phyloP scores from a whole-genome alignment of 164 flowering plant species.

The Umbilicus rupestris region DNA sequence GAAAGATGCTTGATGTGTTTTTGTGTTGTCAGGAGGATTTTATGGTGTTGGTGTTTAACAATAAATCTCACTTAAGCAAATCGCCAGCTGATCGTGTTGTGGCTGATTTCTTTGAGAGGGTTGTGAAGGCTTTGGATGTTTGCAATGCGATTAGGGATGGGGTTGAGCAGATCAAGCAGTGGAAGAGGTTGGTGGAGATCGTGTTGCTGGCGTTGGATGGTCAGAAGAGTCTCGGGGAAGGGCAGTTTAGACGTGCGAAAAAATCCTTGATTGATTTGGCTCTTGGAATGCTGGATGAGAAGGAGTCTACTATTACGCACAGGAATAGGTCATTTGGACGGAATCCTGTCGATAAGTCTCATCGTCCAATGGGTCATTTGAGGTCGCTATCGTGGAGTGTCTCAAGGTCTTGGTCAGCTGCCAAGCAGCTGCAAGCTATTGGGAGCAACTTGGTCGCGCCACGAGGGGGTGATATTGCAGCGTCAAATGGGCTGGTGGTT shows the following conservation, averaged over 20 bases:
- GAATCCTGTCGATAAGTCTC: constrained; percentile 23
- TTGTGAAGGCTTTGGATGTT: constrained; percentile 76
- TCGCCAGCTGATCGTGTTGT: constrained; percentile 54
- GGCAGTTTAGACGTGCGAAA: constrained; percentile 74
- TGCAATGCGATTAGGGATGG: constrained; percentile 75
- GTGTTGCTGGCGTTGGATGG: constrained; percentile 49
- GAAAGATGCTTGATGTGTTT: constrained; percentile 59
- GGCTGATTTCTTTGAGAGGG: constrained; percentile 16
- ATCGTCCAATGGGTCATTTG: constrained; percentile 44
- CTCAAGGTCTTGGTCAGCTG: constrained; percentile 83
- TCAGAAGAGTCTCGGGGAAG: constrained; percentile 55
- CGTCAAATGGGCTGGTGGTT: constrained; percentile 51
- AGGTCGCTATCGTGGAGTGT: constrained; percentile 92
- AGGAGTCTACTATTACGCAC: constrained; percentile 47
- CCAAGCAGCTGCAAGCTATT: constrained; percentile 79
- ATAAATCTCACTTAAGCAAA: constrained; percentile 19
- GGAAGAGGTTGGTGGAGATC: constrained; percentile 76
- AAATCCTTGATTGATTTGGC: constrained; percentile 75
- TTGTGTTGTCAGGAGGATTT: constrained; percentile 66
- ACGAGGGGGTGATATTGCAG: constrained; percentile 39
- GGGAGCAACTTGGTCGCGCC: constrained; percentile 56
- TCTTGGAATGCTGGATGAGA: constrained; percentile 74
- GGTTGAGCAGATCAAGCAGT: constrained; percentile 66
- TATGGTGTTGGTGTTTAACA: constrained; percentile 16
- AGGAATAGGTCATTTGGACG: constrained; percentile 82